Evolutionary conservation across 208 protist species (phyloP).

Genomic region (Leishmania turanica): DNA sequence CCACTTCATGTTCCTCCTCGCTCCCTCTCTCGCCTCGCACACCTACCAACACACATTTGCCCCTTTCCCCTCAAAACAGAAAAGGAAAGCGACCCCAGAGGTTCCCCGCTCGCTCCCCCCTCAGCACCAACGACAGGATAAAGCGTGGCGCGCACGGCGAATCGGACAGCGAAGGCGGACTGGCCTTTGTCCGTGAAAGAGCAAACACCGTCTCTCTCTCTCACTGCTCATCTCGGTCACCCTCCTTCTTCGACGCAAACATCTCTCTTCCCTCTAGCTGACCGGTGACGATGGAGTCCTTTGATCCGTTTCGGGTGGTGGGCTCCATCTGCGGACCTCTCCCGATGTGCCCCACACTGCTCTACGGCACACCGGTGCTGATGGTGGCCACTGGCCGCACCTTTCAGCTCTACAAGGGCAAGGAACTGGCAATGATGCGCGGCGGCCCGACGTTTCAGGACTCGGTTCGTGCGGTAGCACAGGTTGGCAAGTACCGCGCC

Average conservation of each 20-base stretch:
- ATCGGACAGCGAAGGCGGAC: background rate
- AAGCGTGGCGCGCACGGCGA: background rate
- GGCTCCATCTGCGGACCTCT: constrained; percentile 78
- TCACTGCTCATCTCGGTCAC: background rate
- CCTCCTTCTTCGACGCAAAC: constrained; percentile 3
- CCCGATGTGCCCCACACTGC: constrained; percentile 61
- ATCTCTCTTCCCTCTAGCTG: background rate
- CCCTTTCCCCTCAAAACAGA: background rate
- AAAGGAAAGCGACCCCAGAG: background rate
- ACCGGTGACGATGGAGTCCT: constrained; percentile 52
- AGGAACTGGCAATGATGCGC: constrained; percentile 79
- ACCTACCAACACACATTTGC: background rate
- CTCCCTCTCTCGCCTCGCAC: background rate
- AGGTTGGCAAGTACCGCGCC: constrained; percentile 78
- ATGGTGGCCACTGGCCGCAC: constrained; percentile 85
- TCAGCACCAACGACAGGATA: background rate
- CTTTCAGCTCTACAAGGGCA: constrained; percentile 86
- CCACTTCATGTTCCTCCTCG: background rate
- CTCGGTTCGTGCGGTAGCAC: constrained; percentile 66
- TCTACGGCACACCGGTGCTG: constrained; percentile 79
- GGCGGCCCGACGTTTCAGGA: constrained; percentile 74
- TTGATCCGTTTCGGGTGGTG: constrained; percentile 86
- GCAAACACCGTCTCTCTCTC: background rate
- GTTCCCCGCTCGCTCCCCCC: background rate
- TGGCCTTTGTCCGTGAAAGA: background rate